A percentile compares a stretch with the other conserved stretches of the same genome.
Conservation (phyloP, 2,329 filamentous ascomycete genomes). For the Arthrobotrys pseudoclavata region DNA sequence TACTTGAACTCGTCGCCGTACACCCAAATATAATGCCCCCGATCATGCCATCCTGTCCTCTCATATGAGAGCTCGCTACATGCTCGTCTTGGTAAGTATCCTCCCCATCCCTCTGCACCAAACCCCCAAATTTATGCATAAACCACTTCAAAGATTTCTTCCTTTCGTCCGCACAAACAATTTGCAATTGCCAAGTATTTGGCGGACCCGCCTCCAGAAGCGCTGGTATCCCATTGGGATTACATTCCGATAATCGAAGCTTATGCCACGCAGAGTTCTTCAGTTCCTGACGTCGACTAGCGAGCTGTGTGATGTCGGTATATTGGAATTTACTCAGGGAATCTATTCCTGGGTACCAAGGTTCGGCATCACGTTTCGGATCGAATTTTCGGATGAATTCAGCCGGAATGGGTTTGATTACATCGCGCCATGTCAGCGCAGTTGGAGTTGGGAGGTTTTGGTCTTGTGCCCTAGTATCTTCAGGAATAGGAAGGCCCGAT, state of each 20-base stretch:
- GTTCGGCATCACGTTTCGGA: slow-evolving; percentile 27
- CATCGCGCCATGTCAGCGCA: slow-evolving; percentile 38
- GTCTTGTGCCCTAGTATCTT: slow-evolving; percentile 24
- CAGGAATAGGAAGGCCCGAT: slow-evolving; percentile 48
- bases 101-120: slow-evolving; percentile 41
- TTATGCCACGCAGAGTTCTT: slow-evolving; percentile 43
- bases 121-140: slow-evolving; percentile 49
- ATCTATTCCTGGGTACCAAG: slow-evolving; percentile 57
- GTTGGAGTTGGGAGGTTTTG: slow-evolving; percentile 25
- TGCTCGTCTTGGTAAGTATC: slow-evolving; percentile 51
- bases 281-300: slow-evolving; percentile 36
- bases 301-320: slow-evolving; percentile 39
- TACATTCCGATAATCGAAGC: slow-evolving; percentile 43
- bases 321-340: slow-evolving; percentile 48
- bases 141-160: slow-evolving; percentile 52
- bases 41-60: slow-evolving; percentile 44
- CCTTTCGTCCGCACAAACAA: slow-evolving; percentile 50
- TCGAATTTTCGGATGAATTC: slow-evolving; percentile 54
- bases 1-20: slow-evolving; percentile 32
- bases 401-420: slow-evolving; percentile 35
- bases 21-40: slow-evolving; percentile 56
- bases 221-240: slow-evolving; percentile 41
- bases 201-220: slow-evolving; percentile 38
- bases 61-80: slow-evolving; percentile 48
- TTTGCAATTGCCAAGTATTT: slow-evolving; percentile 51